Base-by-base conservation (phyloP, 768 basidiomycete species). In the Rhodotorula toruloides region DNA sequence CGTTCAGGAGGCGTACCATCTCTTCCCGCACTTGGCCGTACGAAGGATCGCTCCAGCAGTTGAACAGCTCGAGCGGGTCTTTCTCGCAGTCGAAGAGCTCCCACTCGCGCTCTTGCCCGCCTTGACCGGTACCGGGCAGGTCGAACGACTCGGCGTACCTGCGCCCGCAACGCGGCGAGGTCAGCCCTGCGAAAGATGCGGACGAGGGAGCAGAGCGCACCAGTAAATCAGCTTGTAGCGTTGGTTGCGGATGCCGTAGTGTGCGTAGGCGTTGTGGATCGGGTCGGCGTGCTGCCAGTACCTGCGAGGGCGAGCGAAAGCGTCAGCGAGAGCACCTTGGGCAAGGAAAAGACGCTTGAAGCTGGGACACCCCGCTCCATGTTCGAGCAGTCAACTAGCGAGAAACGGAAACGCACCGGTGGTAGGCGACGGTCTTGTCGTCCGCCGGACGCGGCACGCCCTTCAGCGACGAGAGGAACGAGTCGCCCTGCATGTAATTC, bases 181-280 rank as follows among this genome's bases (percentile, higher is more conserved):
- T 10, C 40, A 40, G 40, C 11, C 17, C 11, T n/a, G 40, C 10
- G 40, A 17, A 40, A 40, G 40, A 40, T 10, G 40, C 40, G 40
- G 40, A 17, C 40, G 40, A 17, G 40, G 40, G 10, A 40, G 40
- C 10, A 40, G 40, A 40, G 40, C 59, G 39, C 67, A 72, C 69
- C 72, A 73, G 58, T 67, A 73, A 46, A 73, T 73, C 22, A 73
- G 61, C 66, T 73, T 73, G 70, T 73, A 68, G 21, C 65, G 65
- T 39, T 68, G 40, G 43, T 60, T 53, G 27, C 65, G 72, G 36
- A 70, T 55, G 34, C 66, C 66, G 21, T 68, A 72, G 58, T 72
- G 71, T 6, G 71, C 66, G 42, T 67, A 67, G 52, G 66, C 66
- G 44, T 67, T 47, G 43, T 67, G 66, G 53, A 67, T 61, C 10